These are phyloP conservation scores for Aureobasidium melanogenum DNA, from an alignment of 2,329 filamentous ascomycete species.

Conservation along the genomic window DNA sequence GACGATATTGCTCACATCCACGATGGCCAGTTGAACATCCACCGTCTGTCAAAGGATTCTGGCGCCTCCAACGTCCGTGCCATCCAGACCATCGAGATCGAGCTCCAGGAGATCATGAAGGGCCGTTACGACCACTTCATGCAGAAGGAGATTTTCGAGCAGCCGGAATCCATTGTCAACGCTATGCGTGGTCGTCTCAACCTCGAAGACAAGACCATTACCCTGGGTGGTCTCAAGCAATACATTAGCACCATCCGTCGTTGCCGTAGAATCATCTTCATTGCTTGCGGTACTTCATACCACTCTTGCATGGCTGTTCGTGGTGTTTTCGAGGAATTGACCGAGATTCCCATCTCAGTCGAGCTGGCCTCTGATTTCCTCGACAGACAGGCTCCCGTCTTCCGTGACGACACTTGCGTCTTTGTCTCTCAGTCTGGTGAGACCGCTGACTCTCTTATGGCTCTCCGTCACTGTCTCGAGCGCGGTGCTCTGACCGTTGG, in stretches of 20 bases:
- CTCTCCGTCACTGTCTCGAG: constrained; percentile 94
- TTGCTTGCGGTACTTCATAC: constrained; percentile 95
- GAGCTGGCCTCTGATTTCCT: constrained; percentile 98
- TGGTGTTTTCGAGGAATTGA: constrained; percentile 94
- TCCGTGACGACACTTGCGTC: constrained; percentile 98
- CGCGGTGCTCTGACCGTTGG: constrained; percentile 93
- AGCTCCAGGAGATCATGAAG: constrained; percentile 99
- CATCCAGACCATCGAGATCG: constrained; percentile 96
- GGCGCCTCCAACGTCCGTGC: constrained; percentile 93
- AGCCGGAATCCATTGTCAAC: constrained; percentile 98
- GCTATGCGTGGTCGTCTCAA: constrained; percentile 99
- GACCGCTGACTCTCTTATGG: constrained; percentile 95
- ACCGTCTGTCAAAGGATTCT: constrained; percentile 93
- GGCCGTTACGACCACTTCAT: constrained; percentile 99
- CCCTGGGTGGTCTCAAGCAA: constrained; percentile 86
- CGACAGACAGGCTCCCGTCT: constrained; percentile 90
- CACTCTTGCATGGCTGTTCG: constrained; percentile 99
- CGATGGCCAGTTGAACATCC: constrained; percentile 97
- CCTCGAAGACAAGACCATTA: constrained; percentile 85
- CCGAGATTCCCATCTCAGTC: constrained; percentile 94
- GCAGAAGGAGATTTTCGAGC: constrained; percentile 99
- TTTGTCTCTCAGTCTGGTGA: constrained; percentile 99
- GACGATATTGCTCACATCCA: constrained; percentile 99
- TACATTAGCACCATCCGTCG: constrained; percentile 96
- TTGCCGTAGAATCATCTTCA: constrained; percentile 96